phyloP scores from a whole-genome alignment of 2,329 filamentous ascomycete species.

The Colletotrichum truncatum region DNA sequence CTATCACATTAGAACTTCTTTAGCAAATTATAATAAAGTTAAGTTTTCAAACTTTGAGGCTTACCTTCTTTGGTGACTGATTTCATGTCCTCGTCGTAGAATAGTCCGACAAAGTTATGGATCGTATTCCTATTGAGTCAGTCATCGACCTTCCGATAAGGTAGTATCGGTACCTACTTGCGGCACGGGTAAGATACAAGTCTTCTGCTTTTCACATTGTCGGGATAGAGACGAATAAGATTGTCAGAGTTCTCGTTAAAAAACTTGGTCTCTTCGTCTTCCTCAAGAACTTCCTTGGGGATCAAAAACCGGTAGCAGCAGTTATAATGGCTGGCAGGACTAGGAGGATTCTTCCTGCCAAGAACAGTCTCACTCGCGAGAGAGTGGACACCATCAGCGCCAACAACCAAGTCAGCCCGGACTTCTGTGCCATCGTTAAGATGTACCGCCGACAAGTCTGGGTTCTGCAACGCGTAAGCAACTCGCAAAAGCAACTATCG shows the following conservation, averaged over 20 bases:
- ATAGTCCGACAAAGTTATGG: slow-evolving; percentile 45
- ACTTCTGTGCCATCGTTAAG: slow-evolving; percentile 40
- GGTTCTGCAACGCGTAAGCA: slow-evolving; percentile 31
- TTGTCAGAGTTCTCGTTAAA: slow-evolving; percentile 40
- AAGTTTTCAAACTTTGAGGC: not conserved
- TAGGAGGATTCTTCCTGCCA: slow-evolving; percentile 36
- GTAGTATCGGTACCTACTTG: slow-evolving; percentile 32
- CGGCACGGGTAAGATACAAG: slow-evolving; percentile 45
- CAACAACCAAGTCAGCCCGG: slow-evolving; percentile 49
- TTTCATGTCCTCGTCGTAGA: slow-evolving; percentile 36
- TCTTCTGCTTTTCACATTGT: slow-evolving; percentile 31
- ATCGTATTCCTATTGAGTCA: slow-evolving; percentile 38
- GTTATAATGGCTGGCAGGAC: slow-evolving; percentile 40
- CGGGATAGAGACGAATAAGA: slow-evolving; percentile 6
- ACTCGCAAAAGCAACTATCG: not conserved
- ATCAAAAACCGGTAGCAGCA: slow-evolving; percentile 48
- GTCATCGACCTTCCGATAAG: not conserved
- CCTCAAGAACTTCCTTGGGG: slow-evolving; percentile 36
- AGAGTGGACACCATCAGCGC: slow-evolving; percentile 54
- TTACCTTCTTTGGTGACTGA: slow-evolving; percentile 21
- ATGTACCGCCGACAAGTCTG: slow-evolving; percentile 37
- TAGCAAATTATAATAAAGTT: fast-evolving
- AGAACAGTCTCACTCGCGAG: slow-evolving; percentile 38
- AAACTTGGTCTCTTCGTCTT: slow-evolving; percentile 40
- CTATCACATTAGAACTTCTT: not conserved